Evolutionary conservation across 371 early-diverging fungal genomes (phyloP), one percentile per base, ranked within the genome.

Genomic region (Zychaea mexicana): DNA sequence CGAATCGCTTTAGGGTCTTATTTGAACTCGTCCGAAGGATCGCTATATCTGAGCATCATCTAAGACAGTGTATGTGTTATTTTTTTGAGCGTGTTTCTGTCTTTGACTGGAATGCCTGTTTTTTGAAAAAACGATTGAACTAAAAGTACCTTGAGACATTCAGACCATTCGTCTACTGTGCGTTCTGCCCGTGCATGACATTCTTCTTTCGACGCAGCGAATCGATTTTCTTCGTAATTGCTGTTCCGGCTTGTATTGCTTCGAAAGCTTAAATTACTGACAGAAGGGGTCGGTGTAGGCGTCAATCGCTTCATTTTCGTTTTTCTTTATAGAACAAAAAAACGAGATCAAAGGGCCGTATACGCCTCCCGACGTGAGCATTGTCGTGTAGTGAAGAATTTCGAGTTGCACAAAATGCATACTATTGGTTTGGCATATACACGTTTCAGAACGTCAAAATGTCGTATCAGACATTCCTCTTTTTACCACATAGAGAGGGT

Each of bases 151-250:
- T 70, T 72, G 17, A 76, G 62, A 24, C 64, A 53, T 26, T 69
- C 64, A n/a, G 65, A 56, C 72, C 72, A 73, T 19, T 71, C 70
- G 2, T 74, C 74, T 32, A 65, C 52, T 3, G 68, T 60, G 33
- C 65, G 64, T 42, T 66, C 72, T 12, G 70, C 59, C 27, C 64
- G 72, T 33, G 54, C 38, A 60, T 71, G 77, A 42, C 70, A 69
- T 46, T 73, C 70, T 36, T 74, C 68, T 56, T 64, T 70, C 4
- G 67, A 62, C 19, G 49, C 49, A 15, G 62, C 63, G 46, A 62
- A 65, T 36, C 59, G 60, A 3, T 61, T 27, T 26, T 32, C 46
- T 57, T 64, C 57, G 26, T 22, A 38, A 49, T 49, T 19, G 24
- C 49, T 49, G 39, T n/a, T 45, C 31, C 55, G 15, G 30, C 60